phyloP scores from a whole-genome alignment of 2,329 filamentous ascomycete species.

The Sclerotinia minor region DNA sequence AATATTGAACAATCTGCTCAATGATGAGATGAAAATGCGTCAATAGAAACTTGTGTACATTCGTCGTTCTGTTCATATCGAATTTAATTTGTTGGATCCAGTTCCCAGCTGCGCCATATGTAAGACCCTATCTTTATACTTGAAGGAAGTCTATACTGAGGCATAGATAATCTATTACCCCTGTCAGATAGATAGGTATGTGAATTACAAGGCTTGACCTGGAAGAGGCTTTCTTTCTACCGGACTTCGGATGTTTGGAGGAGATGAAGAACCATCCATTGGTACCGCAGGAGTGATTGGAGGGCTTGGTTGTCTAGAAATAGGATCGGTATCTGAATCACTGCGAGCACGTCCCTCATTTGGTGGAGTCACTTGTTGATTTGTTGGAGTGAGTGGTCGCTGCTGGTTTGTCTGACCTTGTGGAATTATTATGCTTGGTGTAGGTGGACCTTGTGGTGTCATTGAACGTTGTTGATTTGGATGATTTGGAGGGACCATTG shows the following conservation, averaged over 20 bases:
- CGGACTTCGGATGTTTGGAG: conserved; percentile 14
- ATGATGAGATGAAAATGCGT: conserved; percentile 11
- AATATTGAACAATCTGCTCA: conserved; percentile 20
- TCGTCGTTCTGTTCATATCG: conserved; percentile 31
- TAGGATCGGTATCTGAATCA: conserved; percentile 32
- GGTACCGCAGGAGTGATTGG: conserved; percentile 34
- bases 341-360: conserved; percentile 31
- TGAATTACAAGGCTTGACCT: conserved; percentile 39
- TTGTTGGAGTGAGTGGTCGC: not conserved
- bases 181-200: conserved; percentile 17
- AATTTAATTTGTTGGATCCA: conserved; percentile 25
- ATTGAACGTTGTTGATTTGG: conserved; percentile 24
- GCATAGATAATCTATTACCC: conserved; percentile 13
- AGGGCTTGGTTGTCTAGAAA: conserved; percentile 31
- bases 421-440: conserved; percentile 17
- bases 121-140: conserved; percentile 24
- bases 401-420: conserved; percentile 4
- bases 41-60: conserved; percentile 28
- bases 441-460: conserved; percentile 19
- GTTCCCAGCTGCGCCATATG: conserved; percentile 22
- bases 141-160: conserved; percentile 4
- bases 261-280: conserved; percentile 22
- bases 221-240: conserved; percentile 39
- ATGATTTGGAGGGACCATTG: conserved; percentile 15
- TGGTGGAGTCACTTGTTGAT: conserved; percentile 16